Evolutionary conservation across 1,284 basidiomycete species (phyloP).

Genomic region (Cystobasidium slooffiae): DNA sequence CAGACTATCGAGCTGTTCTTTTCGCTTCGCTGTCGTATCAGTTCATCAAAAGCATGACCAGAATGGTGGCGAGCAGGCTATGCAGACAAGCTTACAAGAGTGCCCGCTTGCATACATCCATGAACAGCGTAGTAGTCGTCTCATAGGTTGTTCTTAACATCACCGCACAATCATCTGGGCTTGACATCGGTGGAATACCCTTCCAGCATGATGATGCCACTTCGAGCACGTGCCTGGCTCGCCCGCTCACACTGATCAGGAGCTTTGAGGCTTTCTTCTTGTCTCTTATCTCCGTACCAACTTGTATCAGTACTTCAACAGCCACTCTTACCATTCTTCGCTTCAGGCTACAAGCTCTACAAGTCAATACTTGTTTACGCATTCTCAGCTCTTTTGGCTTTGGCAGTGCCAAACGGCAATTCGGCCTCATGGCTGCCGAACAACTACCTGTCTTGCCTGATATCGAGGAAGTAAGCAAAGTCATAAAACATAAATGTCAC

Average conservation of each 20-base stretch:
- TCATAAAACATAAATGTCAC: too few species aligned
- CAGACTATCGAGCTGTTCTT: not conserved
- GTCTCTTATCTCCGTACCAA: not conserved
- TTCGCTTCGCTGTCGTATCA: too few species aligned
- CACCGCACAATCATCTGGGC: too few species aligned
- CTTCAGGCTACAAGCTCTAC: not conserved
- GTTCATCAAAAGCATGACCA: too few species aligned
- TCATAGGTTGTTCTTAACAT: too few species aligned
- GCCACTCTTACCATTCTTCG: not conserved
- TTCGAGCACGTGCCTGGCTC: constrained; percentile 5
- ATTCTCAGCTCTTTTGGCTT: not conserved
- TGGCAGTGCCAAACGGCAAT: not conserved
- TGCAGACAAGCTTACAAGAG: too few species aligned
- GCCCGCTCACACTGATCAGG: not conserved
- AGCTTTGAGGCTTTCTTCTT: not conserved
- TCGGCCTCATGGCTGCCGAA: constrained; percentile 26
- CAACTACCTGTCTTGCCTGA: constrained; percentile 20
- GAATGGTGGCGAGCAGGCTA: too few species aligned
- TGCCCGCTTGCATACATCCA: too few species aligned
- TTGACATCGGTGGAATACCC: too few species aligned
- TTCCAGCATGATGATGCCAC: not conserved
- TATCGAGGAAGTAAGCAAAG: constrained; percentile 24
- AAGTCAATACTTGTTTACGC: not conserved
- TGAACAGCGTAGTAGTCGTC: too few species aligned
- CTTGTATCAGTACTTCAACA: not conserved